Evolutionary conservation across 2,329 filamentous ascomycete species (phyloP).

Genomic region (Penicillium sp.): DNA sequence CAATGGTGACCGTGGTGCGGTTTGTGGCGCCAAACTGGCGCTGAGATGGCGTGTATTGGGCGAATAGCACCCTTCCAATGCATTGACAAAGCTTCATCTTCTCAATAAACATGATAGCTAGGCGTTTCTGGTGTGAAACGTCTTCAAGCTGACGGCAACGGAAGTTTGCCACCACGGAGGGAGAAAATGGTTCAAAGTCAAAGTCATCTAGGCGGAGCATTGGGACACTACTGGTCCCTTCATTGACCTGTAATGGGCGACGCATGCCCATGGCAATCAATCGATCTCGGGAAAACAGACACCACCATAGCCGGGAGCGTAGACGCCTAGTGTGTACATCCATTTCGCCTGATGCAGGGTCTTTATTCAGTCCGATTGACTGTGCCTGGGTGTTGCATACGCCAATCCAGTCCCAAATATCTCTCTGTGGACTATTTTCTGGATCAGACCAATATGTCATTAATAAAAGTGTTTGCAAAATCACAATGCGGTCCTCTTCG

Average conservation of each 20-base stretch:
- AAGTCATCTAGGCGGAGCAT: conserved; percentile 81
- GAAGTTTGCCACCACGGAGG: conserved; percentile 66
- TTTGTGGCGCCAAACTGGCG: conserved; percentile 69
- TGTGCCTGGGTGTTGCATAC: conserved; percentile 84
- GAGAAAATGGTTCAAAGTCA: conserved; percentile 66
- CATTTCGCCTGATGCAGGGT: conserved; percentile 65
- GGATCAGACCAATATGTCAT: conserved; percentile 97
- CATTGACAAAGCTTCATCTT: conserved; percentile 84
- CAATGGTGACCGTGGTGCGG: conserved; percentile 75
- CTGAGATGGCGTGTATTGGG: conserved; percentile 84
- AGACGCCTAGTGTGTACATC: conserved; percentile 67
- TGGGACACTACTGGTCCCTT: conserved; percentile 87
- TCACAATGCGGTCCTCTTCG: conserved; percentile 78
- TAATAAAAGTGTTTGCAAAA: conserved; percentile 79
- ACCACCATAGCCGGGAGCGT: conserved; percentile 94
- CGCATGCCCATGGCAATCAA: conserved; percentile 87
- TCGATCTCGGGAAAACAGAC: conserved; percentile 86
- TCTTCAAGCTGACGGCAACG: conserved; percentile 69
- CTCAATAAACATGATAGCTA: conserved; percentile 82
- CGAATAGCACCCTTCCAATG: conserved; percentile 80
- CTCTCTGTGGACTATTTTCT: conserved; percentile 80
- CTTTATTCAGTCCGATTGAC: conserved; percentile 82
- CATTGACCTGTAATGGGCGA: conserved; percentile 82
- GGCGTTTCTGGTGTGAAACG: conserved; percentile 68
- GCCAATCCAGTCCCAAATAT: conserved; percentile 95